Conservation (phyloP, 2,329 filamentous ascomycete genomes). For the Madurella mycetomatis region DNA sequence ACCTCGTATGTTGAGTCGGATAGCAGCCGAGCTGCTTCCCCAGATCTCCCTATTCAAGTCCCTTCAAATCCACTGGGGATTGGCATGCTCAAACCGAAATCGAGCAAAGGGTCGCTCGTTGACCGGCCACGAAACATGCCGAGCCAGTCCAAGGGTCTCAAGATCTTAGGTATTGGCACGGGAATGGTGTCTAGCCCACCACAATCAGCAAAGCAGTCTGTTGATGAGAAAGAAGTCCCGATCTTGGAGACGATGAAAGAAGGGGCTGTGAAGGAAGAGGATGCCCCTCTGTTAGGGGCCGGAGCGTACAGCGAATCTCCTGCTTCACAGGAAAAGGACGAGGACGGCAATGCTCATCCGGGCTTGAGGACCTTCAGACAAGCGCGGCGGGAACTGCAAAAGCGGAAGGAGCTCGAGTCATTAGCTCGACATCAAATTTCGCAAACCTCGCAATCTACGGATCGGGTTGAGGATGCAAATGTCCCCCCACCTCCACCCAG, state of each 20-base stretch:
- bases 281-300: conserved; percentile 9
- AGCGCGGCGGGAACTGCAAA: conserved; percentile 53
- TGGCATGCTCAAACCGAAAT: conserved; percentile 61
- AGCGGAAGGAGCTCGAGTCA: conserved; percentile 50
- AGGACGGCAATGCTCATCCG: conserved; percentile 38
- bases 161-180: conserved; percentile 55
- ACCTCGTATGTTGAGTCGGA: conserved; percentile 65
- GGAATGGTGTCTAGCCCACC: conserved; percentile 38
- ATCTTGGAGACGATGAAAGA: conserved; percentile 27
- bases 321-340: conserved; percentile 32
- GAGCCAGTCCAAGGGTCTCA: conserved; percentile 52
- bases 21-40: conserved; percentile 42
- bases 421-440: conserved; percentile 38
- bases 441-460: conserved; percentile 17
- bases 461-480: conserved; percentile 18
- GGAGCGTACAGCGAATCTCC: conserved; percentile 14
- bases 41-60: conserved; percentile 30
- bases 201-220: conserved; percentile 36
- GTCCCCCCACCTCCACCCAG: conserved; percentile 9
- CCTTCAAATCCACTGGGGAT: conserved; percentile 42
- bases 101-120: conserved; percentile 62
- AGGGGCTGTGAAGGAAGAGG: conserved; percentile 19
- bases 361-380: conserved; percentile 55
- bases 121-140: conserved; percentile 39
- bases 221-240: conserved; percentile 32